phyloP scores from a whole-genome alignment of 129 eudicot genomes.

The Flaveria brownii region DNA sequence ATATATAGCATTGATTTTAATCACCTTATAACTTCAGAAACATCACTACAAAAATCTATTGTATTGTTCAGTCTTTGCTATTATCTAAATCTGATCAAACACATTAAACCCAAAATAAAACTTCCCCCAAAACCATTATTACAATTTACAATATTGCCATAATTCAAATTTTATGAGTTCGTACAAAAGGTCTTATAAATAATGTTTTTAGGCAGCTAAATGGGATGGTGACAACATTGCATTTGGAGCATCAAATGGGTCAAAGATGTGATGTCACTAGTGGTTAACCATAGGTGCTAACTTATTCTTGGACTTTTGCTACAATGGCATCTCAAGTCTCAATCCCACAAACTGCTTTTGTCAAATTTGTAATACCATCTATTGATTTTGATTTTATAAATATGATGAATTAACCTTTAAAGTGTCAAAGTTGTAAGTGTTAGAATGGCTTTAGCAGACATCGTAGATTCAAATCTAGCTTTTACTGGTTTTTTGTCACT shows the following conservation, averaged over 20 bases:
- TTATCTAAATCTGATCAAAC: not conserved
- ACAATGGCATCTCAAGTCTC: slow-evolving; percentile 33
- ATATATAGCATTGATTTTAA: too few species aligned
- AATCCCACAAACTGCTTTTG: slow-evolving; percentile 15
- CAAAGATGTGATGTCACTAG: slow-evolving; percentile 33
- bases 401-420: not conserved
- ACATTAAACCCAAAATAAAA: not conserved
- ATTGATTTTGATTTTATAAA: slow-evolving; percentile 16
- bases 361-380: slow-evolving; percentile 8
- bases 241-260: slow-evolving; percentile 14
- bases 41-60: too few species aligned
- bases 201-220: slow-evolving; percentile 18
- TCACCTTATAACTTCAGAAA: not conserved
- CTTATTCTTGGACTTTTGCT: slow-evolving; percentile 32
- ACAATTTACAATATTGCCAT: slow-evolving; percentile 5
- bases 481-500: too few species aligned
- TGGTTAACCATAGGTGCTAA: slow-evolving; percentile 32
- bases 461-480: not conserved
- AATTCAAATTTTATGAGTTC: not conserved
- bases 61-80: too few species aligned
- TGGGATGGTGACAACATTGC: slow-evolving; percentile 26
- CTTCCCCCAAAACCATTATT: not conserved
- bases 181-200: not conserved
- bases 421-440: not conserved
- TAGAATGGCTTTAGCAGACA: not conserved